Percentiles rank a stretch among this genome's conserved stretches.
Evolutionary conservation across 1,284 basidiomycete species (phyloP).

Genomic region (Austroboletus niveus): DNA sequence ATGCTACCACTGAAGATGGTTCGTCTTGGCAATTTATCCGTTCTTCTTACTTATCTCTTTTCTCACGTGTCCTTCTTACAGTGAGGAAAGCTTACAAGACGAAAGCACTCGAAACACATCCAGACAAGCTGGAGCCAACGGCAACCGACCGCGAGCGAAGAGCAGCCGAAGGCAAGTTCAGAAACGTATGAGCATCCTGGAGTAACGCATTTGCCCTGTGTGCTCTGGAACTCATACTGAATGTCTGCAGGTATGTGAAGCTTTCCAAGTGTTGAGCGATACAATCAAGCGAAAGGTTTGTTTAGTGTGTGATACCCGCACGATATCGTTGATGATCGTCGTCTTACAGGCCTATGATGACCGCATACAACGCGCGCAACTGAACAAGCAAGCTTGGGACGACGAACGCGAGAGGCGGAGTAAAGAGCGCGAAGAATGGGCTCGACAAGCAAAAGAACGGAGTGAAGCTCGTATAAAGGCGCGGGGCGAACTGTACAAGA

Average conservation of each 20-base stretch:
- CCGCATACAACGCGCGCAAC: conserved; percentile 33
- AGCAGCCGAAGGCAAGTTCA: conserved; percentile 51
- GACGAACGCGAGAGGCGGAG: conserved; percentile 47
- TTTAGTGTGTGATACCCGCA: not conserved
- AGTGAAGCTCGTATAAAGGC: conserved; percentile 39
- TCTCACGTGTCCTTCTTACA: conserved; percentile 22
- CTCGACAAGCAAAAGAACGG: conserved; percentile 47
- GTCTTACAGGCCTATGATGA: conserved; percentile 52
- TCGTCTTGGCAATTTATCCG: conserved; percentile 11
- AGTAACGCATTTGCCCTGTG: conserved; percentile 24
- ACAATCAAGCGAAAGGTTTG: conserved; percentile 55
- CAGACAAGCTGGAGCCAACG: conserved; percentile 56
- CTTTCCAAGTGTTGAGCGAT: conserved; percentile 46
- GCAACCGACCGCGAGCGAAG: conserved; percentile 47
- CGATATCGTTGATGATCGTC: not conserved
- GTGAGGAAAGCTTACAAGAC: conserved; percentile 63
- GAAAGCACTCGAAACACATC: conserved; percentile 62
- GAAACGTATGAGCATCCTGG: conserved; percentile 34
- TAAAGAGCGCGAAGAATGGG: conserved; percentile 62
- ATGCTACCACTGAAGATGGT: conserved; percentile 39
- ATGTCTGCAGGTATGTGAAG: conserved; percentile 38
- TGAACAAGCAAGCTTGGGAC: conserved; percentile 31
- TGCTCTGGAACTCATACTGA: conserved; percentile 16
- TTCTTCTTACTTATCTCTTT: not conserved
- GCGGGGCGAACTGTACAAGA: conserved; percentile 27